Conservation (phyloP, 768 basidiomycete species). For the Galerina sulciceps region DNA sequence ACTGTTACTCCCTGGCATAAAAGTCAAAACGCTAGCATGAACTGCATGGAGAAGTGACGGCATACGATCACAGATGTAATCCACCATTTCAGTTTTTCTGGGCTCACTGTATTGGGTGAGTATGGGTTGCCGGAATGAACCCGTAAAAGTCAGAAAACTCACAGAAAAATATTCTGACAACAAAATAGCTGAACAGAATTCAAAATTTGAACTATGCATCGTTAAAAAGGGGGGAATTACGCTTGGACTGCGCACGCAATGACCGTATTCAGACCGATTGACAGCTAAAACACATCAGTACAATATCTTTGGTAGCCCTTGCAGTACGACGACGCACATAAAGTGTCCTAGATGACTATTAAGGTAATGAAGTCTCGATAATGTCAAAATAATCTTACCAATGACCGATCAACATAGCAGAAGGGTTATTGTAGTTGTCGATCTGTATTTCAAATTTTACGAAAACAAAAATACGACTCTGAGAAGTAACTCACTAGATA, state of each 20-base stretch:
- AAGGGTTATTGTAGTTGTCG: constrained; percentile 36
- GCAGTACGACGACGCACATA: constrained; percentile 27
- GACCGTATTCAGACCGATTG: constrained; percentile 30
- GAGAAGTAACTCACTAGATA: constrained; percentile 34
- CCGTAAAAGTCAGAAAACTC: not conserved
- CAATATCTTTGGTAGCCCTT: not conserved
- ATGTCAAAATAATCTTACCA: constrained; percentile 30
- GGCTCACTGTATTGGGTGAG: constrained; percentile 28
- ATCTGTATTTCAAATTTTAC: constrained; percentile 26
- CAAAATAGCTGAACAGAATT: not conserved
- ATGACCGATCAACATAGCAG: constrained; percentile 32
- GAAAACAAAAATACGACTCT: not conserved
- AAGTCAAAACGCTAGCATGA: not conserved
- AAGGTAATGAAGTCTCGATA: not conserved
- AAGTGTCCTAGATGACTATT: constrained; percentile 28
- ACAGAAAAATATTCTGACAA: not conserved
- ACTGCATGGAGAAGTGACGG: not conserved
- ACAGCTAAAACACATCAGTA: constrained; percentile 19
- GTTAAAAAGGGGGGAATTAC: constrained; percentile 18
- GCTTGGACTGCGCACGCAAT: constrained; percentile 36
- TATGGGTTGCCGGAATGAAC: not conserved
- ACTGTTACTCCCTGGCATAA: constrained; percentile 26
- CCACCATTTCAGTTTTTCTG: constrained; percentile 32
- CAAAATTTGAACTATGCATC: not conserved
- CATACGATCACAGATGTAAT: constrained; percentile 35